Evolutionary conservation across 148 eudicot species (phyloP).

Genomic region (Euryodendron excelsum): DNA sequence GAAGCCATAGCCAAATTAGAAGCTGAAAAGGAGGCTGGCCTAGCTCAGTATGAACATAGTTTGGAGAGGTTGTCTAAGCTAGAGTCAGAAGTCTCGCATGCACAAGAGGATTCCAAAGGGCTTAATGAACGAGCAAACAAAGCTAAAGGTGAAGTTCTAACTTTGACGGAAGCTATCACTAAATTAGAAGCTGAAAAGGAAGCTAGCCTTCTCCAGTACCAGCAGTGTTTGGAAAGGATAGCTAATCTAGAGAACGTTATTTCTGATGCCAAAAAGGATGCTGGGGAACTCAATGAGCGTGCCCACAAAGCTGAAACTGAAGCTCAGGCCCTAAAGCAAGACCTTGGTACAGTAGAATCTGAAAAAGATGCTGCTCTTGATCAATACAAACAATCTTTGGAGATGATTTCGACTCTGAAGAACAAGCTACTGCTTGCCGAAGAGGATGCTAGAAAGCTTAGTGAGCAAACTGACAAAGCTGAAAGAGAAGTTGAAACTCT

Average conservation of each 20-base stretch:
- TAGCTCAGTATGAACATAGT: slow-evolving; percentile 58
- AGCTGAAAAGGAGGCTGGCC: slow-evolving; percentile 78
- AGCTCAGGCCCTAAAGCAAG: slow-evolving; percentile 42
- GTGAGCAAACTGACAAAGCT: slow-evolving; percentile 60
- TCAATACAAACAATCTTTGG: slow-evolving; percentile 64
- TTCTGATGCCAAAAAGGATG: slow-evolving; percentile 50
- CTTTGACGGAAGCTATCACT: slow-evolving; percentile 55
- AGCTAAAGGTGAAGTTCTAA: slow-evolving; percentile 67
- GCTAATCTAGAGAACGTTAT: slow-evolving; percentile 50
- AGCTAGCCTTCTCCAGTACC: slow-evolving; percentile 61
- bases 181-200: slow-evolving; percentile 79
- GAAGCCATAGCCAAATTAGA: slow-evolving; percentile 74
- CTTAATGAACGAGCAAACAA: slow-evolving; percentile 62
- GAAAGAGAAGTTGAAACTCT: slow-evolving; percentile 71
- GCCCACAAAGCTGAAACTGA: slow-evolving; percentile 58
- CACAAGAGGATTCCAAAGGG: slow-evolving; percentile 59
- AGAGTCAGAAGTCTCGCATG: slow-evolving; percentile 54
- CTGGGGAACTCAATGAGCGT: slow-evolving; percentile 39
- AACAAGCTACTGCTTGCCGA: slow-evolving; percentile 64
- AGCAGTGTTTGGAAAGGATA: slow-evolving; percentile 55
- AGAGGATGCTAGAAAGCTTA: slow-evolving; percentile 49
- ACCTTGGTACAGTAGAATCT: slow-evolving; percentile 44
- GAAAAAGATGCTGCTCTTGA: slow-evolving; percentile 64
- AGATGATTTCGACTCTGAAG: slow-evolving; percentile 66
- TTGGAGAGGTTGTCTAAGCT: slow-evolving; percentile 66